Percentiles rank a stretch among this genome's conserved stretches.
phyloP scores from a whole-genome alignment of 257 asterid species.

The Penstemon eatonii region DNA sequence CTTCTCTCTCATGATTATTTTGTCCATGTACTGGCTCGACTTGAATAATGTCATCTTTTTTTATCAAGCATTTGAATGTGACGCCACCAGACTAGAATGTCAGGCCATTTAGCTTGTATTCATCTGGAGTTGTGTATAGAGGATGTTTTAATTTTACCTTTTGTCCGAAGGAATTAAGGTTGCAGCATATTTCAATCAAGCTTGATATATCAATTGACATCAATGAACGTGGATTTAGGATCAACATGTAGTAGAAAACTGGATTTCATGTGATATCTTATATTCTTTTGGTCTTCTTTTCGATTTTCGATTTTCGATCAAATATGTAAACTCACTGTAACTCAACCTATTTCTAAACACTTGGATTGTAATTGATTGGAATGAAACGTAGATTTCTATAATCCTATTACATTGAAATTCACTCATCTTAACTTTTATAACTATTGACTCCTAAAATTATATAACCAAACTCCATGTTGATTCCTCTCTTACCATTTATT shows the following conservation, averaged over 20 bases:
- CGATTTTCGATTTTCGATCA: too few species aligned
- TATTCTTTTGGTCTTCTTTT: too few species aligned
- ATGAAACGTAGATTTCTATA: too few species aligned
- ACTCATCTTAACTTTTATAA: neutral
- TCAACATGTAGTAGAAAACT: neutral
- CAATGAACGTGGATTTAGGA: neutral
- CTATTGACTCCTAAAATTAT: neutral
- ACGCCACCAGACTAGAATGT: conserved; percentile 10
- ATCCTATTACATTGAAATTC: neutral
- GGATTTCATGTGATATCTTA: neutral
- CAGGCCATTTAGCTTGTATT: neutral
- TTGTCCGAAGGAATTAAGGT: neutral
- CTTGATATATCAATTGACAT: too few species aligned
- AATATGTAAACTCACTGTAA: too few species aligned
- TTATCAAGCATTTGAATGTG: conserved; percentile 22
- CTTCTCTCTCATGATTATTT: conserved; percentile 4
- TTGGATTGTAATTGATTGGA: too few species aligned
- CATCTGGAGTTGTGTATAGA: conserved; percentile 15
- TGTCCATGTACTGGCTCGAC: neutral
- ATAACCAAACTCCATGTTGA: neutral
- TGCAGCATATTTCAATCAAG: neutral
- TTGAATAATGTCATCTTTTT: conserved; percentile 4
- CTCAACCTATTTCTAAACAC: too few species aligned
- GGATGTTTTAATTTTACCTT: neutral
- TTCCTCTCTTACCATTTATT: neutral